phyloP scores from a whole-genome alignment of 1,139 yeast genomes.

The Candida gigantensis region DNA sequence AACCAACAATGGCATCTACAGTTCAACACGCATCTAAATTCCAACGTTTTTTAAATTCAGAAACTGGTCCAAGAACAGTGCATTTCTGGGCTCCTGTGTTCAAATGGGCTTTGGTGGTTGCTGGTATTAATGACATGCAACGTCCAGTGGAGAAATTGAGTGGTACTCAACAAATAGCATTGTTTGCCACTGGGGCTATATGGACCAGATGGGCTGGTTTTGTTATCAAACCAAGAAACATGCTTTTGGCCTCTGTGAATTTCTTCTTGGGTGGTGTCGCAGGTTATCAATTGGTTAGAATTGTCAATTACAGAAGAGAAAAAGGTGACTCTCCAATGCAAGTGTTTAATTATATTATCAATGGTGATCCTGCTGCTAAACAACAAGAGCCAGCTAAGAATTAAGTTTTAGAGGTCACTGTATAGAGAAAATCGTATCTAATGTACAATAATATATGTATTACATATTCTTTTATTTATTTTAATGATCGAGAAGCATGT shows the following conservation, averaged over 20 bases:
- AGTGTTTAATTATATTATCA: constrained; percentile 57
- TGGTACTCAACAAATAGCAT: constrained; percentile 89
- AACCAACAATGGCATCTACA: constrained; percentile 45
- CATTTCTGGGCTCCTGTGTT: constrained; percentile 84
- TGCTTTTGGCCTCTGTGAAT: constrained; percentile 86
- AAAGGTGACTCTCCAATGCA: constrained; percentile 52
- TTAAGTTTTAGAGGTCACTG: neutral
- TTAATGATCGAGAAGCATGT: constrained; percentile 18
- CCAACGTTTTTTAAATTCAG: constrained; percentile 72
- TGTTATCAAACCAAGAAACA: constrained; percentile 87
- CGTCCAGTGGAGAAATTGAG: constrained; percentile 92
- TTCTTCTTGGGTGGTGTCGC: constrained; percentile 92
- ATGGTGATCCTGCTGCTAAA: constrained; percentile 38
- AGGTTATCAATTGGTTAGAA: constrained; percentile 76
- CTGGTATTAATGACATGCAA: constrained; percentile 81
- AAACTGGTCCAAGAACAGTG: constrained; percentile 92
- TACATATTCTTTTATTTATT: no score
- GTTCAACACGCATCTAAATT: constrained; percentile 60
- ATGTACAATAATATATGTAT: no score
- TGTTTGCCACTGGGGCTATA: constrained; percentile 87
- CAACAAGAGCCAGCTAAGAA: constrained; percentile 5
- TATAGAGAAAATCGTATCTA: no score
- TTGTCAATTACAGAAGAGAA: constrained; percentile 59
- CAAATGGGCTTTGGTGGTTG: constrained; percentile 87
- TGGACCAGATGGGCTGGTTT: constrained; percentile 98